These are phyloP conservation scores for Dendrobium huoshanense DNA, from an alignment of 106 monocot genomes.

Conservation along the genomic window DNA sequence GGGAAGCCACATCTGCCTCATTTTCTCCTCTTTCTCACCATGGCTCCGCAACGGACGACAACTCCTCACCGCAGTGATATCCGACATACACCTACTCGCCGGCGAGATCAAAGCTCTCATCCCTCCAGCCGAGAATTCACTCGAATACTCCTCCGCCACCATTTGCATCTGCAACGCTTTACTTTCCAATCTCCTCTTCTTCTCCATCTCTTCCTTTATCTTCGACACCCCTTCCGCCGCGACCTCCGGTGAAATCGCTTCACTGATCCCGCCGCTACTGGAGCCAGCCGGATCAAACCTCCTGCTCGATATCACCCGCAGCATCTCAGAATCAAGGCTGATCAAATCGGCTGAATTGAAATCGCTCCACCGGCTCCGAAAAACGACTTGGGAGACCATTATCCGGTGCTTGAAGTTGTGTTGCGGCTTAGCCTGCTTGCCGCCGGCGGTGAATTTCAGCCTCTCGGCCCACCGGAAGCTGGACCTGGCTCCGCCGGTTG, in stretches of 20 bases:
- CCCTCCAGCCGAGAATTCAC: background rate
- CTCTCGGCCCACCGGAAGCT: background rate
- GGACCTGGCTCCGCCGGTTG: background rate
- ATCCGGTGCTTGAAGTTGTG: constrained; percentile 71
- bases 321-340: constrained; percentile 65
- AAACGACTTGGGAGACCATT: constrained; percentile 55
- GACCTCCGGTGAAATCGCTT: background rate
- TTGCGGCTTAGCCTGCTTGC: background rate
- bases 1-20: constrained; percentile 60
- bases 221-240: constrained; percentile 5
- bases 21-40: constrained; percentile 33
- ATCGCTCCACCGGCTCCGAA: constrained; percentile 85
- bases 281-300: constrained; percentile 14
- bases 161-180: constrained; percentile 18
- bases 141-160: background rate
- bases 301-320: constrained; percentile 35
- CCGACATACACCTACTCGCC: constrained; percentile 63
- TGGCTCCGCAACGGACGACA: background rate
- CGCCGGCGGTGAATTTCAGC: background rate
- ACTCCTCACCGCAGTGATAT: constrained; percentile 53
- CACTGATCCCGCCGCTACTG: background rate
- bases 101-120: constrained; percentile 5
- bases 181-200: constrained; percentile 30
- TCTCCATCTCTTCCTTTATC: constrained; percentile 49
- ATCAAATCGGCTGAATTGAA: constrained; percentile 70